phyloP scores from a whole-genome alignment of 306 rosid species.

The Inga oerstediana region DNA sequence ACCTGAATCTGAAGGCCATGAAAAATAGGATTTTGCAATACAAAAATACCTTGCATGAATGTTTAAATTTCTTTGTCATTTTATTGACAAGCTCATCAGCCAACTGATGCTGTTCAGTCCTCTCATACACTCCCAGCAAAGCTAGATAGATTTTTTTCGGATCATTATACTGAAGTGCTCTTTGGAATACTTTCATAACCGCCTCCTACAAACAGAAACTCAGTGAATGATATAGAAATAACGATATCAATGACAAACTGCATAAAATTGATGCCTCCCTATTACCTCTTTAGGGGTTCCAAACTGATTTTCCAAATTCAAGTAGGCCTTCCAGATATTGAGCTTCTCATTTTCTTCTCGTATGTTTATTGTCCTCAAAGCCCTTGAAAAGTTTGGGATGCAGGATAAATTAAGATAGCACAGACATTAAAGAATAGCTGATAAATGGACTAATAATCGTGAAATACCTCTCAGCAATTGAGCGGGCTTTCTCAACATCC shows the following conservation, averaged over 20 bases:
- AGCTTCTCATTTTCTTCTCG: constrained; percentile 94
- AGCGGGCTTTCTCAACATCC: constrained; percentile 87
- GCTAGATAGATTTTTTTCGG: constrained; percentile 79
- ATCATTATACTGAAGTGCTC: constrained; percentile 81
- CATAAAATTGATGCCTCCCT: not conserved
- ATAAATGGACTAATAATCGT: not conserved
- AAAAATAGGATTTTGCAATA: not conserved
- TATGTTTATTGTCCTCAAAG: constrained; percentile 79
- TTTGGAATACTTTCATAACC: constrained; percentile 70
- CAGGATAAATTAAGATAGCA: constrained; percentile 25
- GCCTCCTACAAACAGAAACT: constrained; percentile 64
- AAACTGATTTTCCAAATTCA: constrained; percentile 83
- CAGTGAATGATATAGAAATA: constrained; percentile 25
- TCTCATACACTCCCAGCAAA: constrained; percentile 82
- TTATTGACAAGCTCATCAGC: constrained; percentile 75
- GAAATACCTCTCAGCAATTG: constrained; percentile 83
- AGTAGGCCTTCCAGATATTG: constrained; percentile 89
- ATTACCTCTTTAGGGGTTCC: constrained; percentile 89
- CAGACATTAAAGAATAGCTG: not conserved
- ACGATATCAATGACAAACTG: constrained; percentile 13
- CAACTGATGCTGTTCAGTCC: constrained; percentile 72
- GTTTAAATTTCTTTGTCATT: constrained; percentile 89
- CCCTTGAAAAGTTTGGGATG: constrained; percentile 53
- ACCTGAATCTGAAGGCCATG: not conserved
- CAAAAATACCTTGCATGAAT: constrained; percentile 82